phyloP scores from a whole-genome alignment of 2,329 filamentous ascomycete genomes.

The Knufia fluminis region DNA sequence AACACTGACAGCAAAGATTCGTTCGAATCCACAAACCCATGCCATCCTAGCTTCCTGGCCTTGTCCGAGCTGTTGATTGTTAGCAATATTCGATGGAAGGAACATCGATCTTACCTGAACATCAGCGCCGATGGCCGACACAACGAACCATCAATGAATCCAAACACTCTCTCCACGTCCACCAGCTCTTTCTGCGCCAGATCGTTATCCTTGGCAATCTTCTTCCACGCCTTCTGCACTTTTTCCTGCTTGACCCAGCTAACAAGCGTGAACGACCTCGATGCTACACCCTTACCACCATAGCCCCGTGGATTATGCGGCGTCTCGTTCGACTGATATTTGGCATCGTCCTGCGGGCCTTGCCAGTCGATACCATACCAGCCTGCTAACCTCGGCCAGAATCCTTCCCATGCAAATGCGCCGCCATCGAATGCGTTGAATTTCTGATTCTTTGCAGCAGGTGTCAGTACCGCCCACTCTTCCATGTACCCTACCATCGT shows the following conservation, averaged over 20 bases:
- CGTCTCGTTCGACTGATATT: constrained; percentile 21
- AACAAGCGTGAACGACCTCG: constrained; percentile 34
- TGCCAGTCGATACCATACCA: constrained; percentile 36
- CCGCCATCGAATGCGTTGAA: constrained; percentile 43
- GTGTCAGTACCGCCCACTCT: constrained; percentile 41
- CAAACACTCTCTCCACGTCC: constrained; percentile 38
- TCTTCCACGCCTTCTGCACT: constrained; percentile 38
- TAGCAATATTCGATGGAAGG: background rate
- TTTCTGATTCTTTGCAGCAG: constrained; percentile 33
- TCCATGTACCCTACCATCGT: constrained; percentile 31
- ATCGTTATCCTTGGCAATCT: constrained; percentile 34
- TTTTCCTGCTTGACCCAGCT: constrained; percentile 39
- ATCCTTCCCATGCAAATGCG: constrained; percentile 38
- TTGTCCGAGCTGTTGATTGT: constrained; percentile 24
- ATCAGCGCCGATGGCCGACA: constrained; percentile 25
- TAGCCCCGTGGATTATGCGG: constrained; percentile 31
- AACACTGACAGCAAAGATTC: constrained; percentile 23
- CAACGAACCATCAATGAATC: constrained; percentile 37
- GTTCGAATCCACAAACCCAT: constrained; percentile 28
- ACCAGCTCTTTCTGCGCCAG: constrained; percentile 35
- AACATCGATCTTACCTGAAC: constrained; percentile 25
- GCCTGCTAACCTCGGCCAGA: constrained; percentile 39
- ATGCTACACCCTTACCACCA: constrained; percentile 33
- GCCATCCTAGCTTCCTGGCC: constrained; percentile 27
- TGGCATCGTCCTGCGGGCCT: constrained; percentile 23